These are phyloP conservation scores for Betula pendula DNA, from an alignment of 306 rosid species.

Conservation along the genomic window DNA sequence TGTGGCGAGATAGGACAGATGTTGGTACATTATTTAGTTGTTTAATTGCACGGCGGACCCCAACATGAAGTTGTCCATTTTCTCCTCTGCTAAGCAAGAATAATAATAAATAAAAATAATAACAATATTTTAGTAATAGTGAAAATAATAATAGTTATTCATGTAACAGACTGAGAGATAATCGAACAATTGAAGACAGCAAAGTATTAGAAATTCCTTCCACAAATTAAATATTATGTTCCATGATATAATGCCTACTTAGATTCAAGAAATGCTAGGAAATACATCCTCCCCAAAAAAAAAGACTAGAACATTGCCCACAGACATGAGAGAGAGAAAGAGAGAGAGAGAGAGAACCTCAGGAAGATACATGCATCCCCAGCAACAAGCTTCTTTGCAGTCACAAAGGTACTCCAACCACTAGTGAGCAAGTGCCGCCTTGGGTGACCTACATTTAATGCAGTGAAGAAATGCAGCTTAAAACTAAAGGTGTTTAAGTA, in stretches of 20 bases:
- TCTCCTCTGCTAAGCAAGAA: constrained; percentile 50
- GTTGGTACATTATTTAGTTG: constrained; percentile 27
- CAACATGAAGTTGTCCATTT: constrained; percentile 56
- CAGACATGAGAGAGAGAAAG: neutral
- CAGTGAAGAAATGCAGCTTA: constrained; percentile 15
- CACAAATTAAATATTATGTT: neutral
- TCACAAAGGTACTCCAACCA: constrained; percentile 74
- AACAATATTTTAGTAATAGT: neutral
- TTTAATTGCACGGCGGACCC: constrained; percentile 45
- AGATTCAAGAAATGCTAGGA: neutral
- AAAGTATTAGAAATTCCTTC: neutral
- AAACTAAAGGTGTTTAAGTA: neutral
- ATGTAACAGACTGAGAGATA: neutral
- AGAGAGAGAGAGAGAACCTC: constrained; percentile 41
- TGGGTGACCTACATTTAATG: constrained; percentile 59
- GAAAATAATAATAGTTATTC: neutral
- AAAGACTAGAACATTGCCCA: neutral
- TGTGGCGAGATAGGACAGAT: constrained; percentile 48
- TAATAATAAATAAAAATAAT: neutral
- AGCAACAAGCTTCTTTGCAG: constrained; percentile 57
- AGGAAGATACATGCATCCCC: constrained; percentile 70
- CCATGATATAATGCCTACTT: neutral
- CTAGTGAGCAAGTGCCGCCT: constrained; percentile 71
- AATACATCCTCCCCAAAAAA: neutral
- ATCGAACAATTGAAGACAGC: neutral